A percentile compares a stretch with the other conserved stretches of the same genome.
Conservation (phyloP, 176 grass and related monocot genomes). For the Eragrostis nindensis region DNA sequence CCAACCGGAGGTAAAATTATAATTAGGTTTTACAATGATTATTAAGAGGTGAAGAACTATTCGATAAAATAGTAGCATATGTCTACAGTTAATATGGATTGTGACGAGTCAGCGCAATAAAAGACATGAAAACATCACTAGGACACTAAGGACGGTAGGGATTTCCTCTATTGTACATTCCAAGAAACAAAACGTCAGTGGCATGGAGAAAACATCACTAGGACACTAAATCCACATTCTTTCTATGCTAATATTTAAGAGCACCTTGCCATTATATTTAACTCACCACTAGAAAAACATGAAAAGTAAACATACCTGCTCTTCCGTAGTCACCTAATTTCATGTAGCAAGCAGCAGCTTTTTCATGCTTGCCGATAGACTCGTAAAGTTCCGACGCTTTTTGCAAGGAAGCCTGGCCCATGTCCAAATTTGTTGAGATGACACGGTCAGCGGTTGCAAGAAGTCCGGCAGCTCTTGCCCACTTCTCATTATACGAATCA, state of each 20-base stretch:
- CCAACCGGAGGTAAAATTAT: not conserved
- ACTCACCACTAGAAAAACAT: not conserved
- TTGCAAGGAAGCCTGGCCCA: slow-evolving; percentile 47
- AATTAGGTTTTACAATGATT: not conserved
- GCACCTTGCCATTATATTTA: not conserved
- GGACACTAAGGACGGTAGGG: too few relatives aligned
- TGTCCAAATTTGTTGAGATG: slow-evolving; percentile 52
- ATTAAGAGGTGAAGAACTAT: not conserved
- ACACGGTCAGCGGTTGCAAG: slow-evolving; percentile 58
- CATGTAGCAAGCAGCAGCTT: slow-evolving; percentile 73
- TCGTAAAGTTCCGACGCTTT: slow-evolving; percentile 83
- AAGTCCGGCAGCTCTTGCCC: slow-evolving; percentile 86
- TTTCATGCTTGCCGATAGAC: slow-evolving; percentile 72
- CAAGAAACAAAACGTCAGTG: not conserved
- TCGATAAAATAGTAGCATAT: not conserved
- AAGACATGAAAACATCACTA: not conserved
- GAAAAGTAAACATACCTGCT: slow-evolving; percentile 57
- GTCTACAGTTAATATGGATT: not conserved
- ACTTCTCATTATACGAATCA: slow-evolving; percentile 67
- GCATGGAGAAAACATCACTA: not conserved
- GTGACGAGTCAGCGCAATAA: not conserved
- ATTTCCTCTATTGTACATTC: too few relatives aligned
- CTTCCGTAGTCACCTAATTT: slow-evolving; percentile 67
- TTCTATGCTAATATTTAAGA: not conserved
- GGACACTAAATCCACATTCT: not conserved